These are phyloP conservation scores for Truncatella angustata DNA, from an alignment of 2,329 filamentous ascomycete genomes.

Conservation along the genomic window DNA sequence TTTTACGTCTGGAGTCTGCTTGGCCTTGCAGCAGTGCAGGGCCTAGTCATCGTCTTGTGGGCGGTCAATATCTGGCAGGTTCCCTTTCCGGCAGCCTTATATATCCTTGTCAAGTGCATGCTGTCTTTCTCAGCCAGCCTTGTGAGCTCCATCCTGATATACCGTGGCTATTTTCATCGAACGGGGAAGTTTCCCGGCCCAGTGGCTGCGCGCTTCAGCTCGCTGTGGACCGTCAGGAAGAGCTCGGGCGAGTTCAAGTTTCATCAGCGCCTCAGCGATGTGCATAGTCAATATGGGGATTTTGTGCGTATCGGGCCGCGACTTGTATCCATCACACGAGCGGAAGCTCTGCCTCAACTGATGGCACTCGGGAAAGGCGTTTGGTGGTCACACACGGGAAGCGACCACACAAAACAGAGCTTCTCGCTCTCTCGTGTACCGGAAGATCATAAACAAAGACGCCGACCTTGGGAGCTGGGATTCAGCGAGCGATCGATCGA, in stretches of 20 bases:
- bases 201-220: conserved; percentile 7
- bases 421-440: conserved; percentile 10
- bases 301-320: conserved; percentile 12
- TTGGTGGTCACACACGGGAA: conserved; percentile 8
- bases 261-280: not conserved
- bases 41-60: not conserved
- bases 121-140: not conserved
- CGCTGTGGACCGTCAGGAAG: conserved; percentile 9
- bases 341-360: conserved; percentile 8
- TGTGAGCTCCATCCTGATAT: conserved; percentile 8
- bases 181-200: conserved; percentile 10
- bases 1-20: conserved; percentile 3
- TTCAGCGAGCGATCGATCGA: conserved; percentile 9
- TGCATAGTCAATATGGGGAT: conserved; percentile 10
- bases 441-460: conserved; percentile 9
- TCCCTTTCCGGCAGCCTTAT: not conserved
- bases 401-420: conserved; percentile 8
- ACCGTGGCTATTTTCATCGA: conserved; percentile 11
- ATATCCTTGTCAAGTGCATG: not conserved
- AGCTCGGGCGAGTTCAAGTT: conserved; percentile 10
- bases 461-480: conserved; percentile 12
- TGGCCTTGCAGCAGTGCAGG: not conserved
- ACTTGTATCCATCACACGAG: conserved; percentile 9
- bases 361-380: conserved; percentile 8
- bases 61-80: not conserved